Percentiles rank a stretch among this genome's conserved stretches.
Evolutionary conservation across 2,329 filamentous ascomycete species (phyloP).

Genomic region (Exophiala oligosperma): DNA sequence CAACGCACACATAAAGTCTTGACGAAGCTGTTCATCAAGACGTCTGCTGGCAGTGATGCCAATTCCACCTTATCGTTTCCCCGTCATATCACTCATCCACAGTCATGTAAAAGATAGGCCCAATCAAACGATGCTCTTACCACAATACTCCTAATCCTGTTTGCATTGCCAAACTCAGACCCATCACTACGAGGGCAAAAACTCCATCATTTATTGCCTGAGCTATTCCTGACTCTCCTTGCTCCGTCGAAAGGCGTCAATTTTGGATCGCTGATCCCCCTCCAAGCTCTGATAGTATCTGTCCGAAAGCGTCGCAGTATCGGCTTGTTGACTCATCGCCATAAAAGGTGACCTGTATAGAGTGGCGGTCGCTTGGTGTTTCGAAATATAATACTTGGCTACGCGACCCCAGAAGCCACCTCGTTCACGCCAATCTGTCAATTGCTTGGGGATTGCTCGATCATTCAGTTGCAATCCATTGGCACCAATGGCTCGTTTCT

Average conservation of each 20-base stretch:
- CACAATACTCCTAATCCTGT: too few species aligned
- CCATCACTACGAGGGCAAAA: neutral
- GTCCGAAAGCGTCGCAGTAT: slow-evolving; percentile 9
- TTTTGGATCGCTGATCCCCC: slow-evolving; percentile 11
- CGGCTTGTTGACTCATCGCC: slow-evolving; percentile 5
- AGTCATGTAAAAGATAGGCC: neutral
- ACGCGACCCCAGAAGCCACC: slow-evolving; percentile 30
- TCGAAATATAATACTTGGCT: slow-evolving; percentile 25
- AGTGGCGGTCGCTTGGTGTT: slow-evolving; percentile 24
- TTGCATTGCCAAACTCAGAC: neutral
- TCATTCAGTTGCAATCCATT: slow-evolving; percentile 27
- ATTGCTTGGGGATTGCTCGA: slow-evolving; percentile 20
- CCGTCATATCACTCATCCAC: neutral
- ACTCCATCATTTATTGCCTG: neutral
- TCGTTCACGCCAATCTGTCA: slow-evolving; percentile 22
- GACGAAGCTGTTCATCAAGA: slow-evolving; percentile 2
- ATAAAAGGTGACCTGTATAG: slow-evolving; percentile 27
- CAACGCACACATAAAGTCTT: neutral
- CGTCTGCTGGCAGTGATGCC: neutral
- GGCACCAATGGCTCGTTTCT: slow-evolving; percentile 21
- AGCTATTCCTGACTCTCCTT: neutral
- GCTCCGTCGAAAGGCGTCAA: slow-evolving; percentile 10
- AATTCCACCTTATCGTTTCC: neutral
- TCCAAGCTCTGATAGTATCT: slow-evolving; percentile 22
- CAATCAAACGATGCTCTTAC: too few species aligned